phyloP scores from a whole-genome alignment of 257 asterid species.

The Ilex asprella region DNA sequence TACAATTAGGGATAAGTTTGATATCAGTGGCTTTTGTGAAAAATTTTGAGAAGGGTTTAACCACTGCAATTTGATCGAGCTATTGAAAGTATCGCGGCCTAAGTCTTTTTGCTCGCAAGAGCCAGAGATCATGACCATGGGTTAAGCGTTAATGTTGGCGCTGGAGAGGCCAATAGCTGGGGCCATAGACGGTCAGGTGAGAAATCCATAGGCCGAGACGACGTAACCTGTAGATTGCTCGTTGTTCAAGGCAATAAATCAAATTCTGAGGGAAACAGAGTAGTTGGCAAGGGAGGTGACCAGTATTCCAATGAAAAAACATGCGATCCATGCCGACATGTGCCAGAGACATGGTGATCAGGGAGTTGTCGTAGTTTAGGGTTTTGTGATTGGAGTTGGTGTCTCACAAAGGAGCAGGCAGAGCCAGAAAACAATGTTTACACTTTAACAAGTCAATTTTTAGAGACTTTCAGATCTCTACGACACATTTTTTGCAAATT shows the following conservation, averaged over 20 bases:
- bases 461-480: no score
- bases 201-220: no score
- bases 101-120: slow-evolving; percentile 66
- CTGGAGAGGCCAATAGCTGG: slow-evolving; percentile 82
- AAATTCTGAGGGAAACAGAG: slow-evolving; percentile 63
- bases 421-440: no score
- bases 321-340: slow-evolving; percentile 61
- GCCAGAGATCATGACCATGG: slow-evolving; percentile 84
- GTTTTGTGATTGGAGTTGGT: slow-evolving; percentile 14
- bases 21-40: slow-evolving; percentile 68
- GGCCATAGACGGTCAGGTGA: no score
- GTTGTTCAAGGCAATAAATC: slow-evolving; percentile 90
- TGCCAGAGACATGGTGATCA: slow-evolving; percentile 66
- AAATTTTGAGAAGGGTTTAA: slow-evolving; percentile 68
- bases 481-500: no score
- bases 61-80: slow-evolving; percentile 76
- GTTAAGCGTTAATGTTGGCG: slow-evolving; percentile 77
- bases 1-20: slow-evolving; percentile 41
- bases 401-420: slow-evolving; percentile 29
- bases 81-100: no score
- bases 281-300: slow-evolving; percentile 77
- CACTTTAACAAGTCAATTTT: no score
- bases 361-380: slow-evolving; percentile 49
- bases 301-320: slow-evolving; percentile 85
- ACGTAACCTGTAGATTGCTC: slow-evolving; percentile 96